phyloP scores from a whole-genome alignment of 805 yeast genomes.

The Millerozyma acaciae region DNA sequence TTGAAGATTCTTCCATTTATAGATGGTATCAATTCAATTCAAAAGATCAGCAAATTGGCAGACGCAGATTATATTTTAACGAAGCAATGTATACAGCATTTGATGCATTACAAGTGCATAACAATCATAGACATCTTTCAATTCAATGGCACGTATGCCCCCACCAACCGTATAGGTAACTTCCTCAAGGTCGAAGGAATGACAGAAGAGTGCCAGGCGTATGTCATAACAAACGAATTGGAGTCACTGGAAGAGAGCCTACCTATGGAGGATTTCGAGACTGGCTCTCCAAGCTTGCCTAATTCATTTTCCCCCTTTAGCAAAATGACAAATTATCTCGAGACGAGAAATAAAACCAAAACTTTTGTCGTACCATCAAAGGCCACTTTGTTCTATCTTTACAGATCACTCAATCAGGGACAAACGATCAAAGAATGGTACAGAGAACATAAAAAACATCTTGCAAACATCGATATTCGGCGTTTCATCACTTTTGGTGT shows the following conservation, averaged over 20 bases:
- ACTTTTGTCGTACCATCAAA: constrained; percentile 51
- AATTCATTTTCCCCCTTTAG: constrained; percentile 11
- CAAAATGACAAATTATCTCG: constrained; percentile 8
- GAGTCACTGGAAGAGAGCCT: background rate
- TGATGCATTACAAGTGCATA: constrained; percentile 85
- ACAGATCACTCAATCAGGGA: constrained; percentile 75
- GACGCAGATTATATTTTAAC: constrained; percentile 77
- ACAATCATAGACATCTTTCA: constrained; percentile 84
- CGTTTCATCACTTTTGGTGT: constrained; percentile 86
- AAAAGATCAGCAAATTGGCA: constrained; percentile 71
- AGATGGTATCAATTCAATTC: constrained; percentile 82
- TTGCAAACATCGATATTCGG: constrained; percentile 73
- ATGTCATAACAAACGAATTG: constrained; percentile 48
- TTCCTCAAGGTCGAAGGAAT: constrained; percentile 61
- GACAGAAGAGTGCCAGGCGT: constrained; percentile 82
- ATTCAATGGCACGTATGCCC: constrained; percentile 82
- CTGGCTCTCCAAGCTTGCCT: constrained; percentile 1
- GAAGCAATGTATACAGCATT: constrained; percentile 83
- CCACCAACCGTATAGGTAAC: constrained; percentile 70
- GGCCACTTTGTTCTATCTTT: constrained; percentile 65
- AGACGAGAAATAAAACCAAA: constrained; percentile 4
- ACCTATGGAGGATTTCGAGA: constrained; percentile 1
- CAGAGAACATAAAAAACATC: constrained; percentile 51
- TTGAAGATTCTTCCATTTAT: constrained; percentile 79
- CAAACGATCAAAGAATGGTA: constrained; percentile 80